Conservation (phyloP, 768 basidiomycete genomes). For the Trametes maxima region DNA sequence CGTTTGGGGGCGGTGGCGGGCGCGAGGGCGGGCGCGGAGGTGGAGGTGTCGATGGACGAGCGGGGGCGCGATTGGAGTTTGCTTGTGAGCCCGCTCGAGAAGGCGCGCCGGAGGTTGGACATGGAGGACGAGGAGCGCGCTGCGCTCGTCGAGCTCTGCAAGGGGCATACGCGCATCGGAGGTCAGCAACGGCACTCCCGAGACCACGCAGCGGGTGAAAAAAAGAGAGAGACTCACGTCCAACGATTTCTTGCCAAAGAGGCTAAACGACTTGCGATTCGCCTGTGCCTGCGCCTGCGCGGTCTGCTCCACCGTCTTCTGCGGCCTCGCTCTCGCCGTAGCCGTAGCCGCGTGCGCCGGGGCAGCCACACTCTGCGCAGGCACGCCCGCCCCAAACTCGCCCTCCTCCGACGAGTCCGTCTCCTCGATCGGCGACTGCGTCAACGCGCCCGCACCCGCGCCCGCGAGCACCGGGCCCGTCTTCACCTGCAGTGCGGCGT, state of each 20-base stretch:
- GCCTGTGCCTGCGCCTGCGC: slow-evolving; percentile 23
- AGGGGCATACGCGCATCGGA: slow-evolving; percentile 13
- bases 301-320: slow-evolving; percentile 16
- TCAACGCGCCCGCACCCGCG: not conserved
- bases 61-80: slow-evolving; percentile 28
- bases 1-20: not conserved
- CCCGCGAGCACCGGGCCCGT: not conserved
- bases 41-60: slow-evolving; percentile 32
- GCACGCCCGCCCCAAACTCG: slow-evolving; percentile 4
- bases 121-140: slow-evolving; percentile 40
- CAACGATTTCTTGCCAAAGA: slow-evolving; percentile 18
- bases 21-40: slow-evolving; percentile 30
- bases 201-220: too few species aligned
- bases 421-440: slow-evolving; percentile 20
- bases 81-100: slow-evolving; percentile 37
- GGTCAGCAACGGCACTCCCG: slow-evolving; percentile 18
- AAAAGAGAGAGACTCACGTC: slow-evolving; percentile 8
- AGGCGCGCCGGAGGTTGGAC: slow-evolving; percentile 48
- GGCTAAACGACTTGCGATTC: slow-evolving; percentile 37
- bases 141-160: not conserved
- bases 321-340: not conserved
- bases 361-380: not conserved
- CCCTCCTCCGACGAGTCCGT: slow-evolving; percentile 11
- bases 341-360: not conserved
- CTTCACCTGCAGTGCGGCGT: not conserved